Evolutionary conservation across 495 filamentous ascomycete species (phyloP).

Genomic region (Tetracladium setigerum): DNA sequence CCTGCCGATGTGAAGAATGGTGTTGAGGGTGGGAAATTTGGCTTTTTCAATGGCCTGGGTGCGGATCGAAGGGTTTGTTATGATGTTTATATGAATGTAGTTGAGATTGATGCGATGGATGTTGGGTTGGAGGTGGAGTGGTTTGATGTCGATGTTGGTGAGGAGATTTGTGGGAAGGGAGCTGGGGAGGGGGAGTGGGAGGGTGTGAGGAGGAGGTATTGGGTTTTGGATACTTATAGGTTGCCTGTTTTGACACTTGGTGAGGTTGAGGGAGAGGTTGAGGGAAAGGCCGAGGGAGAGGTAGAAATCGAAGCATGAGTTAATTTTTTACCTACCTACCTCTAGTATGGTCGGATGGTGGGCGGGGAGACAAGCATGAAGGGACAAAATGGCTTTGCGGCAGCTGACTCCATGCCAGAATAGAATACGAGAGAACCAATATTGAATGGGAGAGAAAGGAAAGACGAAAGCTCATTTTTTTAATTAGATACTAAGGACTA

Average conservation of each 20-base stretch:
- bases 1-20: too few species aligned
- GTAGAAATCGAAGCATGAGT: background rate
- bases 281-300: background rate
- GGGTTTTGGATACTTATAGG: slow-evolving; percentile 70
- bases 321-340: too few species aligned
- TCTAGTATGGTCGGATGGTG: too few species aligned
- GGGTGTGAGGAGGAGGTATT: slow-evolving; percentile 81
- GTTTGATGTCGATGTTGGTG: slow-evolving; percentile 62
- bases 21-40: slow-evolving; percentile 65
- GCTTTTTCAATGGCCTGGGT: slow-evolving; percentile 94
- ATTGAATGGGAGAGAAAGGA: too few species aligned
- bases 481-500: too few species aligned
- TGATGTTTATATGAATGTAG: slow-evolving; percentile 89
- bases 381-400: too few species aligned
- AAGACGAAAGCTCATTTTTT: too few species aligned
- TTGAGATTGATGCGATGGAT: slow-evolving; percentile 86
- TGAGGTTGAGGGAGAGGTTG: slow-evolving; percentile 12
- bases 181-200: slow-evolving; percentile 61
- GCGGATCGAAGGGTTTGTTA: slow-evolving; percentile 90
- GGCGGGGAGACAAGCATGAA: too few species aligned
- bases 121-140: slow-evolving; percentile 87
- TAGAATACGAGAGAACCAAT: too few species aligned
- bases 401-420: too few species aligned
- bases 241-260: slow-evolving; percentile 48
- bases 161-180: slow-evolving; percentile 20